These are phyloP conservation scores for Punica granatum DNA, from an alignment of 345 rosid species.

Conservation along the genomic window DNA sequence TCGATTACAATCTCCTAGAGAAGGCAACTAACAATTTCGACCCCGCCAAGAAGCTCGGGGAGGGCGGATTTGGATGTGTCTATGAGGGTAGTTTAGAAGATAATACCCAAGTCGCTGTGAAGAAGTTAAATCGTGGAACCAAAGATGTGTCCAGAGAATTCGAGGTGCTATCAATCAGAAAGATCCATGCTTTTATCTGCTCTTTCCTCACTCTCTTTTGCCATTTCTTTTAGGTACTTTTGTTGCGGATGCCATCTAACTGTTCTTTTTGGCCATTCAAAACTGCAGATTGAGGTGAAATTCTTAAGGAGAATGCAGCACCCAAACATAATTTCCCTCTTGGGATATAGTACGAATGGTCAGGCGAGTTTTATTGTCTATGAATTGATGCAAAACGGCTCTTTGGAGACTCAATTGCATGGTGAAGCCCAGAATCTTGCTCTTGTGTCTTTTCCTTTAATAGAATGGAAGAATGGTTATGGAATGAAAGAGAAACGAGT, in stretches of 20 bases:
- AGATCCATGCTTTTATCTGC: neutral
- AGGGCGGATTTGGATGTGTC: slow-evolving; percentile 90
- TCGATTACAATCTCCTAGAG: slow-evolving; percentile 60
- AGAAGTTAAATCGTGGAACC: slow-evolving; percentile 61
- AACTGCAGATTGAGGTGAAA: slow-evolving; percentile 78
- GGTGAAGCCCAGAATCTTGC: slow-evolving; percentile 36
- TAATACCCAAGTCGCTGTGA: slow-evolving; percentile 58
- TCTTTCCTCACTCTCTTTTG: neutral
- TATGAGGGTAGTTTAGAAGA: slow-evolving; percentile 63
- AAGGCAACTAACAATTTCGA: slow-evolving; percentile 63
- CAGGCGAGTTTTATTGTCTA: slow-evolving; percentile 63
- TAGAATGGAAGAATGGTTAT: neutral
- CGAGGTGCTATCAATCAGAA: slow-evolving; percentile 38
- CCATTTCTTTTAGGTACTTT: neutral
- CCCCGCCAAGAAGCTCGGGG: slow-evolving; percentile 65
- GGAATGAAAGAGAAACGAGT: neutral
- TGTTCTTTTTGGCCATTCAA: slow-evolving; percentile 1
- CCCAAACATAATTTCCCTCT: slow-evolving; percentile 60
- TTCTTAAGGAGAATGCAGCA: slow-evolving; percentile 70
- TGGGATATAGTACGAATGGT: slow-evolving; percentile 63
- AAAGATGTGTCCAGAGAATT: slow-evolving; percentile 68
- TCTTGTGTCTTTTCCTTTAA: neutral
- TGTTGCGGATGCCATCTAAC: slow-evolving; percentile 6
- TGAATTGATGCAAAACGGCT: slow-evolving; percentile 85
- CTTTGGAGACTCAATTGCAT: slow-evolving; percentile 81